phyloP scores from a whole-genome alignment of 352 stramenopile species.

The Globisporangium spinosum region DNA sequence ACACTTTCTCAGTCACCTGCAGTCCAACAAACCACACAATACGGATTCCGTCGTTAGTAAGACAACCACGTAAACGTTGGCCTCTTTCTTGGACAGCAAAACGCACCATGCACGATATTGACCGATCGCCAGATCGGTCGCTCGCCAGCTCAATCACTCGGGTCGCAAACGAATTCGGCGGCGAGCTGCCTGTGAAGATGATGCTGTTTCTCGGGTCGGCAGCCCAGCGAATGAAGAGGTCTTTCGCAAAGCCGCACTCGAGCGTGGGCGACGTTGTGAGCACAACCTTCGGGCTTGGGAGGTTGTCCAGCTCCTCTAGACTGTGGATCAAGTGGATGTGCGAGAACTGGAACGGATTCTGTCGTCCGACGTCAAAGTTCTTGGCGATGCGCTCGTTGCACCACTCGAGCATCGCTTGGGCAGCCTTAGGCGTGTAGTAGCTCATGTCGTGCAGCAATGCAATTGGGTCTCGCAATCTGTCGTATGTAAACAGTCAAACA shows the following conservation, averaged over 20 bases:
- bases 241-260: constrained; percentile 80
- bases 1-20: constrained; percentile 58
- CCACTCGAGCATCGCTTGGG: constrained; percentile 89
- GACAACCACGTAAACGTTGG: neutral
- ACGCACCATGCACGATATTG: constrained; percentile 53
- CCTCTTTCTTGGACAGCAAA: neutral
- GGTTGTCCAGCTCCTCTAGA: constrained; percentile 82
- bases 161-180: constrained; percentile 64
- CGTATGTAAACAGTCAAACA: neutral
- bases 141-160: constrained; percentile 59
- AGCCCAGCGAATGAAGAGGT: constrained; percentile 83
- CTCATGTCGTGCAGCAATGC: constrained; percentile 87
- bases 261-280: constrained; percentile 74
- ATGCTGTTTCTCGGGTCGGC: constrained; percentile 75
- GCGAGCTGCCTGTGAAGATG: constrained; percentile 72
- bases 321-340: constrained; percentile 86
- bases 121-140: constrained; percentile 40
- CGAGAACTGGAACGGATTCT: constrained; percentile 89
- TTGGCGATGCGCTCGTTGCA: constrained; percentile 89
- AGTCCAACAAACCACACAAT: neutral
- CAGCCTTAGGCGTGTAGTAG: constrained; percentile 86
- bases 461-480: constrained; percentile 80
- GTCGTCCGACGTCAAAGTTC: constrained; percentile 85
- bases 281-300: constrained; percentile 85
- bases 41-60: neutral